Evolutionary conservation across 208 protist species (phyloP).

Genomic region (Wallacemonas sp.): DNA sequence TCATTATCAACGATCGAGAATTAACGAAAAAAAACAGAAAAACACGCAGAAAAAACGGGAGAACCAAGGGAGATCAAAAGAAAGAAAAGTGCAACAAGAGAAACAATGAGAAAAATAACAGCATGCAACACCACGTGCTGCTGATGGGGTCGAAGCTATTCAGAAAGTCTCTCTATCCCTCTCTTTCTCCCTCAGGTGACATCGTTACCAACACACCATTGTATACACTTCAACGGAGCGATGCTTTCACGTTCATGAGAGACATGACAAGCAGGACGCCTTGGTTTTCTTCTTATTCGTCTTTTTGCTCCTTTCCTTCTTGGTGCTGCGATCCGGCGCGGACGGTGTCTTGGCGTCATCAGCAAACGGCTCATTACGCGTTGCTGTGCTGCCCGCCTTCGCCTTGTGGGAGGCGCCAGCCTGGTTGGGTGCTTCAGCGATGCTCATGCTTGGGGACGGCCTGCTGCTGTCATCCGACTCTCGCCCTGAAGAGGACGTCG

Average conservation of each 20-base stretch:
- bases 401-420: too few species aligned
- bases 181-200: too few species aligned
- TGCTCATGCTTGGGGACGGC: too few species aligned
- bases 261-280: background rate
- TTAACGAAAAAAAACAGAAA: constrained; percentile 8
- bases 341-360: background rate
- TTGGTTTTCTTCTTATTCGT: constrained; percentile 9
- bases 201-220: too few species aligned
- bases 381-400: too few species aligned
- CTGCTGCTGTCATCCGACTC: too few species aligned
- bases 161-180: background rate
- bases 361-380: background rate
- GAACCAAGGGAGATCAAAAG: constrained; percentile 11
- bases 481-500: too few species aligned
- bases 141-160: too few species aligned
- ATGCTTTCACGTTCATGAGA: background rate
- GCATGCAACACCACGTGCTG: too few species aligned
- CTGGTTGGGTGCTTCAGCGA: too few species aligned
- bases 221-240: too few species aligned
- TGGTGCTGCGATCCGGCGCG: background rate
- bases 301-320: background rate
- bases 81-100: constrained; percentile 2
- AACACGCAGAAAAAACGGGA: background rate
- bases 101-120: constrained; percentile 18
- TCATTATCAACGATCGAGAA: constrained; percentile 14